Evolutionary conservation across 306 rosid species (phyloP).

Genomic region (Astragalus glycyphyllos): DNA sequence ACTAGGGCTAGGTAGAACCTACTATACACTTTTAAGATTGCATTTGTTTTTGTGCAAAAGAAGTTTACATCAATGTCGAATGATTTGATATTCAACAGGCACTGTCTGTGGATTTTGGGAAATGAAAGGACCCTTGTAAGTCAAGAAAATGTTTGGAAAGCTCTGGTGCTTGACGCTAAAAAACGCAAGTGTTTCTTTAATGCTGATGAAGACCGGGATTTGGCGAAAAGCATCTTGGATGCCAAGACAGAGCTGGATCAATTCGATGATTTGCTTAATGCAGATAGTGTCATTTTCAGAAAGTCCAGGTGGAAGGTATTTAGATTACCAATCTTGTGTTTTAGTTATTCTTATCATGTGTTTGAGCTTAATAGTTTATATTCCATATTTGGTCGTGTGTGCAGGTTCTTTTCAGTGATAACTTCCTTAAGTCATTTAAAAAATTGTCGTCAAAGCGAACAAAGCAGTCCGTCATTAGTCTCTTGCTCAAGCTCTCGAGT

Average conservation of each 20-base stretch:
- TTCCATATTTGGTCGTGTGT: not conserved
- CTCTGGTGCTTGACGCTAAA: slow-evolving; percentile 63
- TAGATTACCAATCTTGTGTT: not conserved
- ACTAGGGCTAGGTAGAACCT: slow-evolving; percentile 78
- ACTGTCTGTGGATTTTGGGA: slow-evolving; percentile 84
- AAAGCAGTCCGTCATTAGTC: slow-evolving; percentile 61
- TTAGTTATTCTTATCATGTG: slow-evolving; percentile 1
- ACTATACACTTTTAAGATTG: not conserved
- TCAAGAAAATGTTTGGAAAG: slow-evolving; percentile 64
- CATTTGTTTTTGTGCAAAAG: not conserved
- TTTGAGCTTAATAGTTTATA: not conserved
- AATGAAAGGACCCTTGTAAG: slow-evolving; percentile 53
- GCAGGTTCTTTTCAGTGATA: slow-evolving; percentile 75
- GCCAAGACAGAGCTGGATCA: slow-evolving; percentile 66
- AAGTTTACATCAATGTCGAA: not conserved
- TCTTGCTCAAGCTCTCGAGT: slow-evolving; percentile 61
- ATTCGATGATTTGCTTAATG: slow-evolving; percentile 71
- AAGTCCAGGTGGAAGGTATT: slow-evolving; percentile 78
- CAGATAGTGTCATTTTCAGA: slow-evolving; percentile 61
- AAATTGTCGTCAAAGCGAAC: slow-evolving; percentile 41
- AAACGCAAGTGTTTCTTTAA: slow-evolving; percentile 64
- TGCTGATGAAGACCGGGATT: slow-evolving; percentile 69
- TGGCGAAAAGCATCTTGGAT: slow-evolving; percentile 66
- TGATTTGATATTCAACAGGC: slow-evolving; percentile 50
- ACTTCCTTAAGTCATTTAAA: slow-evolving; percentile 72